Percentiles rank a stretch among this genome's conserved stretches.
Conservation (phyloP, 1,284 basidiomycete genomes). For the Moniliella sp. region DNA sequence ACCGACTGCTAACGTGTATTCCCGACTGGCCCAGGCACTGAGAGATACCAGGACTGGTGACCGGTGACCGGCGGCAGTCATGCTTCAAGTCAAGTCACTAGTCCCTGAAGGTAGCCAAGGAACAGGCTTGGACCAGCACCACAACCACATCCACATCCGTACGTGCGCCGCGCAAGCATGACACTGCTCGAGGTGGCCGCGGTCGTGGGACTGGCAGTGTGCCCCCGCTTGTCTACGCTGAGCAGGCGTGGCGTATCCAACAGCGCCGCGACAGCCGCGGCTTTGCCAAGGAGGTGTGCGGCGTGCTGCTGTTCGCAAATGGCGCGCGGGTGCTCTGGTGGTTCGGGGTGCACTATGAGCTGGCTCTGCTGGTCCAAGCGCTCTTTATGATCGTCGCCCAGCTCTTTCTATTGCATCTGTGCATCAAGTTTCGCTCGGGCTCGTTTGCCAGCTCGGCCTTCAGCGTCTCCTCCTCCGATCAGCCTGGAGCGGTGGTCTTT, state of each 20-base stretch:
- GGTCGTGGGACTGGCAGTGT: conserved; percentile 7
- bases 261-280: conserved; percentile 52
- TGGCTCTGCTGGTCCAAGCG: conserved; percentile 10
- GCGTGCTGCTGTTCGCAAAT: conserved; percentile 20
- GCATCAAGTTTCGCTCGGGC: conserved; percentile 35
- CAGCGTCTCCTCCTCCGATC: conserved; percentile 4
- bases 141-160: not conserved
- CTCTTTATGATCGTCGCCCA: conserved; percentile 37
- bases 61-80: too few relatives aligned
- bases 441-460: conserved; percentile 4
- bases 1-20: too few relatives aligned
- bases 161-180: not conserved
- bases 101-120: too few relatives aligned
- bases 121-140: too few relatives aligned
- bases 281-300: conserved; percentile 42
- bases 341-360: conserved; percentile 44
- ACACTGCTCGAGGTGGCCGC: not conserved
- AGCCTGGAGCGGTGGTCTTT: conserved; percentile 1
- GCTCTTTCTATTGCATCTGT: conserved; percentile 38
- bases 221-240: conserved; percentile 20
- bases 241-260: conserved; percentile 19
- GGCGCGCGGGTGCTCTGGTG: conserved; percentile 45
- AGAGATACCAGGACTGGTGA: too few relatives aligned
- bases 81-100: too few relatives aligned
- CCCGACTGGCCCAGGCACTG: too few relatives aligned